A percentile compares a stretch with the other conserved stretches of the same genome.
Evolutionary conservation across 1,284 basidiomycete genomes (phyloP).

Genomic region (Phylloboletellus chloephorus): DNA sequence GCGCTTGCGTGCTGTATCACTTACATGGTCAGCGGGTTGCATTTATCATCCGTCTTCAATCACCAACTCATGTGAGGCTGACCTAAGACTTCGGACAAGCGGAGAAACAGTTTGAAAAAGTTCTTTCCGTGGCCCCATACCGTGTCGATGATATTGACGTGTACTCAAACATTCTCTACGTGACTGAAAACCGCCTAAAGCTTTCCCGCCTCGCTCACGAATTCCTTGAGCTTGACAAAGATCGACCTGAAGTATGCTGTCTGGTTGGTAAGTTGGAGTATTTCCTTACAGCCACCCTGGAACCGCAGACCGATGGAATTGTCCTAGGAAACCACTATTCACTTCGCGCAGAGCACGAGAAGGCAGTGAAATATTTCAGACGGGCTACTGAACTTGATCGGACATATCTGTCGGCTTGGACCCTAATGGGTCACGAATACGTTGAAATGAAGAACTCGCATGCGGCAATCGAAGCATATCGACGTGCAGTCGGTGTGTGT

Average conservation of each 20-base stretch:
- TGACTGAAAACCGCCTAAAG: conserved; percentile 85
- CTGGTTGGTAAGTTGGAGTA: conserved; percentile 71
- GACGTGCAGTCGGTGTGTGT: conserved; percentile 83
- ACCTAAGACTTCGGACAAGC: conserved; percentile 78
- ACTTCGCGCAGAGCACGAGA: conserved; percentile 87
- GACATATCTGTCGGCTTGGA: conserved; percentile 96
- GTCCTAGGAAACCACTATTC: conserved; percentile 91
- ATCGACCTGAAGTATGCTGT: conserved; percentile 92
- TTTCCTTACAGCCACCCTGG: background rate
- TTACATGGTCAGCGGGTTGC: conserved; percentile 61
- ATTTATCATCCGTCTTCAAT: conserved; percentile 1
- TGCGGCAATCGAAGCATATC: conserved; percentile 96
- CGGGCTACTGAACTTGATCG: conserved; percentile 91
- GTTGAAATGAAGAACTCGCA: conserved; percentile 99
- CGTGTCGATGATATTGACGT: conserved; percentile 95
- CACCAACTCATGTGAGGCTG: conserved; percentile 8
- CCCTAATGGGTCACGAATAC: conserved; percentile 98
- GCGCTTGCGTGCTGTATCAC: conserved; percentile 86
- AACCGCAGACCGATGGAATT: background rate
- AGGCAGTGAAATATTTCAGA: conserved; percentile 93
- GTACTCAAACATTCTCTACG: conserved; percentile 96
- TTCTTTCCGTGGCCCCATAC: conserved; percentile 79
- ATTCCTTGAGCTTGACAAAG: conserved; percentile 82
- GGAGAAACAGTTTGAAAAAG: conserved; percentile 77
- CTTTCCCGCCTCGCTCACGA: conserved; percentile 90